Conservation (phyloP, 257 asterid genomes). For the Solanum virginianum region DNA sequence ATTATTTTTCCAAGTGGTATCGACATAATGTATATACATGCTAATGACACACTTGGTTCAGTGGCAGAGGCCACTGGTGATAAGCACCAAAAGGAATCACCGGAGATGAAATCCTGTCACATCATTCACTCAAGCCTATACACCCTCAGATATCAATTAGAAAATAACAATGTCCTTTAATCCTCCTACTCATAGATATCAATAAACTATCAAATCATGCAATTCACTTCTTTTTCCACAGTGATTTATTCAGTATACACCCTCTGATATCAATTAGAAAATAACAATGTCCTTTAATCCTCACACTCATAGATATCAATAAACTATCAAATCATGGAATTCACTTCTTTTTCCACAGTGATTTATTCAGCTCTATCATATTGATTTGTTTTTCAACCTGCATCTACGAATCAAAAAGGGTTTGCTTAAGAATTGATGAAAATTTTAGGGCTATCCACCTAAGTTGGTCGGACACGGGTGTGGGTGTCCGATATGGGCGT, state of each 20-base stretch:
- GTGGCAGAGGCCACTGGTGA: background rate
- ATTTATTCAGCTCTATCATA: background rate
- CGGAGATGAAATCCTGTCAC: background rate
- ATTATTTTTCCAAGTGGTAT: background rate
- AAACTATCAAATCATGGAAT: background rate
- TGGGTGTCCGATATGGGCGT: no score
- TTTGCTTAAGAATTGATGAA: background rate
- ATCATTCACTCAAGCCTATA: background rate
- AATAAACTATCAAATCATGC: slow-evolving; percentile 1
- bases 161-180: background rate
- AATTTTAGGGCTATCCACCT: background rate
- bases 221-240: background rate
- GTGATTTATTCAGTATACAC: background rate
- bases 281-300: background rate
- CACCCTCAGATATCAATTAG: background rate
- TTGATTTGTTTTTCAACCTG: background rate
- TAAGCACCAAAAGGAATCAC: background rate
- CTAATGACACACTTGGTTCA: background rate
- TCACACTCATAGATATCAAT: background rate
- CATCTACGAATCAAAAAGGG: background rate
- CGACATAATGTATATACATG: background rate
- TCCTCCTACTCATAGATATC: background rate
- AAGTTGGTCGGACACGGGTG: no score
- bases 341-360: background rate
- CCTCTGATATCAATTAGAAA: background rate